Evolutionary conservation across 768 basidiomycete species (phyloP).

Genomic region (Hypsizygus marmoreus): DNA sequence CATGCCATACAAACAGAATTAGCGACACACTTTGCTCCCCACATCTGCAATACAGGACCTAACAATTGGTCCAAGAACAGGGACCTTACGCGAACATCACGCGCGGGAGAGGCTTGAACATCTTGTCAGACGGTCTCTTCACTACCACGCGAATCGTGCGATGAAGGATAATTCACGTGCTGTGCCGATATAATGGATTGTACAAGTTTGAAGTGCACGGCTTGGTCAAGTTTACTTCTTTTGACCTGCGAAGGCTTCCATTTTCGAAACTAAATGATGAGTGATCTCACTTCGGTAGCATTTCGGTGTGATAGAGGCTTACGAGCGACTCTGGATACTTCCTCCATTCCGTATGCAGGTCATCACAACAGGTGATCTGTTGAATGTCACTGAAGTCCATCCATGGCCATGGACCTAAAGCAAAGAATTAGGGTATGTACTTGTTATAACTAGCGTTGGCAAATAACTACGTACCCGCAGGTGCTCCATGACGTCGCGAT

Average conservation of each 20-base stretch:
- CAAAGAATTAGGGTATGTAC: background rate
- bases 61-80: constrained; percentile 39
- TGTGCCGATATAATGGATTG: constrained; percentile 9
- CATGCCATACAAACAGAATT: too few relatives aligned
- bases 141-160: constrained; percentile 13
- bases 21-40: constrained; percentile 36
- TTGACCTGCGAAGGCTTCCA: constrained; percentile 39
- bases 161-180: constrained; percentile 9
- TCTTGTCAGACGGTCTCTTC: constrained; percentile 27
- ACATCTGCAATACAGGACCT: constrained; percentile 31
- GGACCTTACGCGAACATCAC: constrained; percentile 28
- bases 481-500: constrained; percentile 12
- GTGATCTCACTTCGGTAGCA: background rate
- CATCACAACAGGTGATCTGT: constrained; percentile 6
- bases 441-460: background rate
- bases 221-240: constrained; percentile 32
- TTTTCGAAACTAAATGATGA: constrained; percentile 34
- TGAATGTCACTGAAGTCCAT: constrained; percentile 14
- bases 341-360: constrained; percentile 23
- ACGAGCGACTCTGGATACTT: constrained; percentile 37
- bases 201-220: constrained; percentile 3
- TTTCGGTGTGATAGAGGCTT: background rate
- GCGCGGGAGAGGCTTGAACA: constrained; percentile 25
- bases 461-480: constrained; percentile 6
- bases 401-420: constrained; percentile 37